Conservation (phyloP, 2,329 filamentous ascomycete species). For the Neofusicoccum cordaticola region DNA sequence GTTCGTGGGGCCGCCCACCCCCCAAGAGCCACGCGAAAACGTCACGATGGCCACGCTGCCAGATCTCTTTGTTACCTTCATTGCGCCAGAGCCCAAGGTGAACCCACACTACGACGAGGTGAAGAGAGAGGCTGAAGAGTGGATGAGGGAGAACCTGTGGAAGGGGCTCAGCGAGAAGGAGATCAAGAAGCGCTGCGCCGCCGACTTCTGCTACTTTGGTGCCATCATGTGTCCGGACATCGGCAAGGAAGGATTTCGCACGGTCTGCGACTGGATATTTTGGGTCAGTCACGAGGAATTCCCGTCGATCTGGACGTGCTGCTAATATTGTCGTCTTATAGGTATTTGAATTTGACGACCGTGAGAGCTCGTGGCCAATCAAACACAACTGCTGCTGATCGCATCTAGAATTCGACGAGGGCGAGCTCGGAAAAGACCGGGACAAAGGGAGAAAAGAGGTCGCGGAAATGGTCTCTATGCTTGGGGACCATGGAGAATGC, state of each 20-base stretch:
- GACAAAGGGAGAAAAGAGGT: constrained; percentile 14
- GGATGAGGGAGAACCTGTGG: constrained; percentile 13
- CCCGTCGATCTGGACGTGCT: not conserved
- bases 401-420: constrained; percentile 16
- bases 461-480: constrained; percentile 4
- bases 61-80: constrained; percentile 16
- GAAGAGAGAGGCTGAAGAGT: constrained; percentile 13
- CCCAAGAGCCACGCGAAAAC: not conserved
- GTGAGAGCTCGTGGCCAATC: not conserved
- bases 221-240: constrained; percentile 14
- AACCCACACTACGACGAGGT: constrained; percentile 16
- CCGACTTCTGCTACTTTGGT: constrained; percentile 17
- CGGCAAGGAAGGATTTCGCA: constrained; percentile 11
- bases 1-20: not conserved
- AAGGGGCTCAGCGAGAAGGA: constrained; percentile 4
- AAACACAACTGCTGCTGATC: not conserved
- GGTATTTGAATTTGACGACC: constrained; percentile 19
- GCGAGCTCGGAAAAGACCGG: constrained; percentile 11
- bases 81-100: constrained; percentile 16
- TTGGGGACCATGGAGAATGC: not conserved
- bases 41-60: constrained; percentile 9
- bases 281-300: not conserved
- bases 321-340: not conserved
- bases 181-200: constrained; percentile 10
- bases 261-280: constrained; percentile 15